These are phyloP conservation scores for Diaporthe australafricana DNA, from an alignment of 2,329 filamentous ascomycete genomes.

Conservation along the genomic window DNA sequence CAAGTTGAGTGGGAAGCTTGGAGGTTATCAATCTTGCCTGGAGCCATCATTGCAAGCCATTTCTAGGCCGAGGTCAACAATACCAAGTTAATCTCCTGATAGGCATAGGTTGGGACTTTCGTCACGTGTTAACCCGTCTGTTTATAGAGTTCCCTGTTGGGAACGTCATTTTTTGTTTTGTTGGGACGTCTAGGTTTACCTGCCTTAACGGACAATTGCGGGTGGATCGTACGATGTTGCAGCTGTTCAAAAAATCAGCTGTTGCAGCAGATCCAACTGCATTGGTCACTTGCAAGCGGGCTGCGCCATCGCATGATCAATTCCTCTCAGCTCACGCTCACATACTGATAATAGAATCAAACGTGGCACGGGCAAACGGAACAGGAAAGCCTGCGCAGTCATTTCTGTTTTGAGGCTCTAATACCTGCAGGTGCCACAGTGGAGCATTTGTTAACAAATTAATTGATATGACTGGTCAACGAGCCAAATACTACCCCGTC, in stretches of 20 bases:
- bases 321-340: neutral
- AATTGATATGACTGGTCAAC: too few relatives aligned
- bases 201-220: neutral
- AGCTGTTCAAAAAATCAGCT: constrained; percentile 6
- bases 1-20: neutral
- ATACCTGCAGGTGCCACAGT: too few relatives aligned
- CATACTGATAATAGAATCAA: neutral
- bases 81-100: constrained; percentile 11
- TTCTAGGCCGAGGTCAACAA: constrained; percentile 1
- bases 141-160: constrained; percentile 5
- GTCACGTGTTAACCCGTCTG: neutral
- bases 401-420: neutral
- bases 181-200: constrained; percentile 9
- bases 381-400: too few relatives aligned
- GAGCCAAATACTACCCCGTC: neutral
- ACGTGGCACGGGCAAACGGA: neutral
- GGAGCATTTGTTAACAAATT: too few relatives aligned
- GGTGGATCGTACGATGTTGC: constrained; percentile 16
- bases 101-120: constrained; percentile 9
- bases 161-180: constrained; percentile 10
- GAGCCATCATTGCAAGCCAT: neutral
- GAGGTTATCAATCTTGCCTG: neutral
- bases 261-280: constrained; percentile 14
- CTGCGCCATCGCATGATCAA: neutral
- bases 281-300: neutral